Percentiles rank a stretch among this genome's conserved stretches.
phyloP scores from a whole-genome alignment of 78 protist species.

The Diacronema lutheri region DNA sequence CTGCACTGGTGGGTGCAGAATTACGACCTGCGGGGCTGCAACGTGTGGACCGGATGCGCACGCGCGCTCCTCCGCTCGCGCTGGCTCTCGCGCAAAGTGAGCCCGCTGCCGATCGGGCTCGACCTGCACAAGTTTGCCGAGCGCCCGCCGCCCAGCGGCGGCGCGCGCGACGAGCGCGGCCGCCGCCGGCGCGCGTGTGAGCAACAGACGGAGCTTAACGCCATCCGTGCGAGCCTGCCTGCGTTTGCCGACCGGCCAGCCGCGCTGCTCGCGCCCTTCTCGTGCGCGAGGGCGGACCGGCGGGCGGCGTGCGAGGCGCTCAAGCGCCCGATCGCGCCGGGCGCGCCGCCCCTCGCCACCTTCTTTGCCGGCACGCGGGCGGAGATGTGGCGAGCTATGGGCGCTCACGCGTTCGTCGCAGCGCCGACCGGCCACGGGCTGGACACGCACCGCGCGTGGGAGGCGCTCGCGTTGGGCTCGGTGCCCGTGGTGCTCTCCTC shows the following conservation, averaged over 20 bases:
- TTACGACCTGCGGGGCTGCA: background rate
- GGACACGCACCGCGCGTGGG: constrained; percentile 52
- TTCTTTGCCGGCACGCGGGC: background rate
- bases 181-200: background rate
- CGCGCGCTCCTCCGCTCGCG: background rate
- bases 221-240: background rate
- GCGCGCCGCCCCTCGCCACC: too few relatives aligned
- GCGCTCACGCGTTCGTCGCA: background rate
- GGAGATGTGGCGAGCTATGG: background rate
- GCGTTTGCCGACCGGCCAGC: background rate
- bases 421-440: constrained; percentile 39
- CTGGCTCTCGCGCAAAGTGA: background rate
- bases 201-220: background rate
- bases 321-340: too few relatives aligned
- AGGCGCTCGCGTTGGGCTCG: constrained; percentile 6
- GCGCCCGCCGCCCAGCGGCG: too few relatives aligned
- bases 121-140: background rate
- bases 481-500: constrained; percentile 21
- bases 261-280: background rate
- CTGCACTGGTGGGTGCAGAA: background rate
- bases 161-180: too few relatives aligned
- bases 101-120: background rate
- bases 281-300: too few relatives aligned
- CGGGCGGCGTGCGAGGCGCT: background rate
- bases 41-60: background rate